These are phyloP conservation scores for Penicillium herquei DNA, from an alignment of 495 filamentous ascomycete genomes.

Conservation along the genomic window DNA sequence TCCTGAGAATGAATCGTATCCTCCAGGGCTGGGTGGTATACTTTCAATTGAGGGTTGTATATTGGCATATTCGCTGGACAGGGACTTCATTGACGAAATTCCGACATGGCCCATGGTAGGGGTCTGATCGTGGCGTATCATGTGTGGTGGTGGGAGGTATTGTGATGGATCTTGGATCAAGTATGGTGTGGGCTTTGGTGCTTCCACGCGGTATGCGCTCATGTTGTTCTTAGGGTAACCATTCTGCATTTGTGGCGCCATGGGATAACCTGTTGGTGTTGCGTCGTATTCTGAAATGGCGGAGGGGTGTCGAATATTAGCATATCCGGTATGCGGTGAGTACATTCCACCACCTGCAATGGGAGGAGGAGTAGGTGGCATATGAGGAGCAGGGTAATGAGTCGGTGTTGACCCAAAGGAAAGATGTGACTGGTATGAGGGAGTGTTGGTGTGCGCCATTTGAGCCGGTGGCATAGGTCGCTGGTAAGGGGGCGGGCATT, in stretches of 20 bases:
- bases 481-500: constrained; percentile 37
- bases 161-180: constrained; percentile 26
- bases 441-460: constrained; percentile 25
- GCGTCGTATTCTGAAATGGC: constrained; percentile 36
- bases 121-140: constrained; percentile 25
- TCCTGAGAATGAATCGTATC: constrained; percentile 25
- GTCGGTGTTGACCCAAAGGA: constrained; percentile 42
- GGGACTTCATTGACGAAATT: constrained; percentile 23
- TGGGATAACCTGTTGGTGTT: constrained; percentile 30
- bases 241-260: constrained; percentile 25
- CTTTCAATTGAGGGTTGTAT: constrained; percentile 25
- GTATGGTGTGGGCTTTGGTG: constrained; percentile 28
- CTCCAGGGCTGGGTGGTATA: constrained; percentile 20
- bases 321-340: constrained; percentile 41
- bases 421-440: constrained; percentile 39
- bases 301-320: constrained; percentile 40
- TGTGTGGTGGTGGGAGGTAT: constrained; percentile 27
- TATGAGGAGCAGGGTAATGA: constrained; percentile 45
- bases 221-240: constrained; percentile 17
- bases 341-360: constrained; percentile 43
- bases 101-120: constrained; percentile 21
- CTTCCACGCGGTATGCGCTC: constrained; percentile 33
- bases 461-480: constrained; percentile 35
- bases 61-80: constrained; percentile 25
- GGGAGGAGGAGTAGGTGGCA: constrained; percentile 46